Percentiles rank a stretch among this genome's conserved stretches.
phyloP scores from a whole-genome alignment of 768 basidiomycete genomes.

The Leucocoprinus birnbaumii region DNA sequence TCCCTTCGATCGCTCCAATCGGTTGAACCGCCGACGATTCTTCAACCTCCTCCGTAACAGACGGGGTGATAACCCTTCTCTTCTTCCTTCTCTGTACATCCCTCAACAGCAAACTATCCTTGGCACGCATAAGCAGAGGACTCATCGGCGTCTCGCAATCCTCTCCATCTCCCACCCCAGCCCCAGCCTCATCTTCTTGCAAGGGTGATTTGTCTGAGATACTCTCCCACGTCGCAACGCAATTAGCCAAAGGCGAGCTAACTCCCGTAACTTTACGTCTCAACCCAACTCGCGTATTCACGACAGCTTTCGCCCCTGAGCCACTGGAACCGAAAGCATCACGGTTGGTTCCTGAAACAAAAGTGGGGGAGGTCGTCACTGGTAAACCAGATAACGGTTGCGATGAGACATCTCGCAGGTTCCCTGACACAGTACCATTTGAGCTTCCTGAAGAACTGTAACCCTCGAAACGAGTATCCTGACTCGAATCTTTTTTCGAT shows the following conservation, averaged over 20 bases:
- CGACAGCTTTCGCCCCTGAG: background rate
- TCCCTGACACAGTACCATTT: background rate
- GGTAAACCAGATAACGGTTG: background rate
- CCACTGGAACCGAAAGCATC: background rate
- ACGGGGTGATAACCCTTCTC: background rate
- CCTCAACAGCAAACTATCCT: constrained; percentile 5
- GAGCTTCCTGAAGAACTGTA: background rate
- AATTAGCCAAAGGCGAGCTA: constrained; percentile 1
- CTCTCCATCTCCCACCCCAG: background rate
- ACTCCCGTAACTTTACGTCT: background rate
- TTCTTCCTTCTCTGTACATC: background rate
- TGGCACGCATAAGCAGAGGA: constrained; percentile 2
- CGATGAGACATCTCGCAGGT: background rate
- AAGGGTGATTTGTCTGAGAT: background rate
- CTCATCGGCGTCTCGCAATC: background rate
- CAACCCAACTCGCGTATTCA: background rate
- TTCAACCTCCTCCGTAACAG: background rate
- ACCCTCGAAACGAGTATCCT: background rate
- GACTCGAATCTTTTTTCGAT: background rate
- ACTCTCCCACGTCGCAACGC: constrained; percentile 1
- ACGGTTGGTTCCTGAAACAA: background rate
- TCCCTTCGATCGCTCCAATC: no score
- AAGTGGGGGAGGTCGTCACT: background rate
- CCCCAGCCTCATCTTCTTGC: background rate
- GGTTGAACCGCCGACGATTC: background rate